phyloP scores from a whole-genome alignment of 192 early-diverging fungal species.

The Martensiomyces pterosporus region DNA sequence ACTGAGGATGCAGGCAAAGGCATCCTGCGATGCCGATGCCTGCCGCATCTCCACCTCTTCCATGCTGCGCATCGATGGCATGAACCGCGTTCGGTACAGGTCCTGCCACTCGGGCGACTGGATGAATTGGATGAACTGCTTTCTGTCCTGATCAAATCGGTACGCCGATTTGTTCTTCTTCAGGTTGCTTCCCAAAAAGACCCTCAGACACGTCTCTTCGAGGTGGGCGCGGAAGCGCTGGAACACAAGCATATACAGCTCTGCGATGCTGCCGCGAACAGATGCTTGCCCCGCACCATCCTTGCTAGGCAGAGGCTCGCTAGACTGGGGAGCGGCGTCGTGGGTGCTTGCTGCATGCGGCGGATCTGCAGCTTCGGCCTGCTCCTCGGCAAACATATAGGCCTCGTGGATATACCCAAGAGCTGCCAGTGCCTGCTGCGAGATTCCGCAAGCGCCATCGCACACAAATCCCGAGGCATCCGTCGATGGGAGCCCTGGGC shows the following conservation, averaged over 20 bases:
- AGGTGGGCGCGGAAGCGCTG: conserved; percentile 18
- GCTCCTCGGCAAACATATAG: conserved; percentile 38
- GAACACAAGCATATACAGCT: conserved; percentile 25
- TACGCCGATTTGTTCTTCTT: not conserved
- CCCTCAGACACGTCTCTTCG: not conserved
- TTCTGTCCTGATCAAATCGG: conserved; percentile 1
- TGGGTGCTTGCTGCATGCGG: not conserved
- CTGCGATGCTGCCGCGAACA: conserved; percentile 13
- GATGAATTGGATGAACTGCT: conserved; percentile 10
- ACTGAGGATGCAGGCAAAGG: conserved; percentile 20
- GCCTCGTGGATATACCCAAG: conserved; percentile 44
- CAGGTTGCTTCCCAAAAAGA: not conserved
- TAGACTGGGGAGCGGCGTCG: not conserved
- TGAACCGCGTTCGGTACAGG: conserved; percentile 25
- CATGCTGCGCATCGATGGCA: conserved; percentile 35
- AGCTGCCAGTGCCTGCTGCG: conserved; percentile 8
- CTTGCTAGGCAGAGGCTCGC: too few species aligned
- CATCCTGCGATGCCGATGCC: conserved; percentile 10
- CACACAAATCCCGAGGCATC: not conserved
- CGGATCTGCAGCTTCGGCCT: conserved; percentile 1
- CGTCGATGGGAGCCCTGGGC: not conserved
- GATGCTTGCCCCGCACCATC: not conserved
- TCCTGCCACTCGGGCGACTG: conserved; percentile 27
- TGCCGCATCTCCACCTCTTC: conserved; percentile 36
- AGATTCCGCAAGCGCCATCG: conserved; percentile 10